Base-by-base conservation (phyloP, 1,139 yeast genomes). In the Meyerozyma elateridarum region DNA sequence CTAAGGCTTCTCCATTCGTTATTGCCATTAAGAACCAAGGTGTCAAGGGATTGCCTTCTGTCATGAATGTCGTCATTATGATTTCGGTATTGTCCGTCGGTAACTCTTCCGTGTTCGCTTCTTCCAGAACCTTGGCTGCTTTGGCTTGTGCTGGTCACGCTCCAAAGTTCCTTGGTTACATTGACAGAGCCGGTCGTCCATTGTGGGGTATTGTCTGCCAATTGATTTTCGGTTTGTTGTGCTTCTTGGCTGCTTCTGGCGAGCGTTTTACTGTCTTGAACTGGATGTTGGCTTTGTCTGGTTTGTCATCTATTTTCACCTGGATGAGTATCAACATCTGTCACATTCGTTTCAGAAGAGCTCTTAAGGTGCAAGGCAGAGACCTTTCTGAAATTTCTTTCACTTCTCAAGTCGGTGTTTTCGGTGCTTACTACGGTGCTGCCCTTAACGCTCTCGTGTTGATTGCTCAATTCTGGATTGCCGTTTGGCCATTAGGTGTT, bases 1-100 rank as follows among this genome's bases (percentile, higher is more conserved):
- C 75, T 15, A 55, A 74, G 8, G 74, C 79, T 15, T 75, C 81
- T 20, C 81, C 82, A 9, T 76, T 76, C 43, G 82, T 77, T 36
- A 71, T 76, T 52, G 80, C 83, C 25, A 68, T 76, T 38, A 61
- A 55, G 28, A 62, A 66, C 31, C 76, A 72, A 29, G 78, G 78
- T 40, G 65, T 73, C 42, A 57, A 54, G 29, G 79, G 76, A 37
- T 61, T 80, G 35, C 79, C 78, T 36, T 67, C 69, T 36, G 76
- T 64, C 31, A 56, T 72, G 51, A 72, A 71, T 44, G 76, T 67
- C 8, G 73, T 71, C 19, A 70, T 71, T 36, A 48, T 72, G 40
- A 50, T 71, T 29, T 64, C 76, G 1, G 74, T 70, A 16, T 52
- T 67, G 22, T 70, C 74, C 15, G 76, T 66, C 29, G 73, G 71